Percentiles rank a stretch among this genome's conserved stretches.
Evolutionary conservation across 164 flowering plant genomes (phyloP).

Genomic region (Nymphaea colorata): DNA sequence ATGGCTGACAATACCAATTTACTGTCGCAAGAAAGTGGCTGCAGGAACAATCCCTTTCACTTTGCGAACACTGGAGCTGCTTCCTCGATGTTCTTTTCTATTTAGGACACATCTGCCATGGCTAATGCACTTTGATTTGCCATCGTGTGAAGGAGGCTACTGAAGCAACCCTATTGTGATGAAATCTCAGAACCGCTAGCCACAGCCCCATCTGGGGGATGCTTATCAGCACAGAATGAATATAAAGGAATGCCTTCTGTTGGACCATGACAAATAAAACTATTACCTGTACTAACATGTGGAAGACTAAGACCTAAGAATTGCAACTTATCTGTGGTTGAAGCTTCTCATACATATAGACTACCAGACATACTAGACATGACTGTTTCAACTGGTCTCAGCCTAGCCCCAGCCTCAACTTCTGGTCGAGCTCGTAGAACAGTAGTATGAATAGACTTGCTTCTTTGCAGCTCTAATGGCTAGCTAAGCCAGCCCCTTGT

Average conservation of each 20-base stretch:
- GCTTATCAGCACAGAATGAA: conserved; percentile 68
- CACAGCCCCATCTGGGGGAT: conserved; percentile 29
- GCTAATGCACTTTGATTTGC: too few species aligned
- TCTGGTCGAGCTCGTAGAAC: conserved; percentile 23
- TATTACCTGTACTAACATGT: conserved; percentile 46
- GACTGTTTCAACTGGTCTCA: conserved; percentile 38
- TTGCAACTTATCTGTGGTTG: conserved; percentile 63
- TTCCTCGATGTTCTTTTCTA: too few species aligned
- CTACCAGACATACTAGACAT: conserved; percentile 25
- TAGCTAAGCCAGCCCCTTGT: conserved; percentile 42
- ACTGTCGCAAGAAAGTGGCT: too few species aligned
- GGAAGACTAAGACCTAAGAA: conserved; percentile 77
- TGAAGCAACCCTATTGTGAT: conserved; percentile 35
- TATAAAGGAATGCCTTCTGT: conserved; percentile 91
- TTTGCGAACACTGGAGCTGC: too few species aligned
- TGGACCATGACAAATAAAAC: conserved; percentile 56
- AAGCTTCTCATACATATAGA: conserved; percentile 37
- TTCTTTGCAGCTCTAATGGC: conserved; percentile 22
- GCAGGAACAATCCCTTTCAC: too few species aligned
- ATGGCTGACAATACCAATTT: too few species aligned
- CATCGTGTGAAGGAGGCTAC: too few species aligned
- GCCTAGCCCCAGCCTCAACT: conserved; percentile 30
- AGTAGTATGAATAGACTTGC: conserved; percentile 14
- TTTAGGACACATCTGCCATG: too few species aligned
- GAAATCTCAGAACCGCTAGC: conserved; percentile 49